Base-by-base conservation (phyloP, 176 grass and related monocot genomes). In the Guadua angustifolia region DNA sequence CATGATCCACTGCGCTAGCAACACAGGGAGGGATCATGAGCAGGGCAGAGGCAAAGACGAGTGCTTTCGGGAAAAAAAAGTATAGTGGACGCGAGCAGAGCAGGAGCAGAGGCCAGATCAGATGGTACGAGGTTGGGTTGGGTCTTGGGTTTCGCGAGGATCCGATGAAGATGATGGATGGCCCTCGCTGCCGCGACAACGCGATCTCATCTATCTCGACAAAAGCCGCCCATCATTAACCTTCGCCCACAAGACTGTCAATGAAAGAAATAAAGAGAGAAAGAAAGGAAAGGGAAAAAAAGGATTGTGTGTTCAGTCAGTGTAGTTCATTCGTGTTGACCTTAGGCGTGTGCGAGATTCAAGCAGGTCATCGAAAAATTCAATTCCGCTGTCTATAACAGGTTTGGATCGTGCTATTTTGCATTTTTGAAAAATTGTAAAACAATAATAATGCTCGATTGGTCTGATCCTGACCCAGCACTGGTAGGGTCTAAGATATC, bases 51-150 rank as follows among this genome's bases (percentile, higher is more conserved):
- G 24, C 24, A 62, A 32, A 62, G 59, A 6, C 11, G 24, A 62
- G 59, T 62, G 59, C 59, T 29, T 62, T 15, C 25, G 12, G 5
- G 35, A 36, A 36, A 62, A 29, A 62, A 26, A 15, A 13, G 6
- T 12, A 8, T 40, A 7, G 51, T 53, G 9, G 55, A 57, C 3
- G 21, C 21, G 9, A n/a, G 9, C 3, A 58, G 21, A 11, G 7
- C 18, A 3, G 0, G 19, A 56, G 53, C 7, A 25, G 58, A 14
- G 10, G 24, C 24, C 60, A 35, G 14, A 35, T 15, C 14, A 11
- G 9, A 24, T 58, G n/a, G 83, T 84, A 85, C 62, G 50, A 85
- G 83, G 73, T 69, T 78, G 47, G 47, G 49, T 53, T 53, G 16
- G 52, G 52, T 29, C 29, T 29, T 29, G 29, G 59, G 39, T 0